phyloP scores from a whole-genome alignment of 768 basidiomycete species.

The Termitomyces sp. region DNA sequence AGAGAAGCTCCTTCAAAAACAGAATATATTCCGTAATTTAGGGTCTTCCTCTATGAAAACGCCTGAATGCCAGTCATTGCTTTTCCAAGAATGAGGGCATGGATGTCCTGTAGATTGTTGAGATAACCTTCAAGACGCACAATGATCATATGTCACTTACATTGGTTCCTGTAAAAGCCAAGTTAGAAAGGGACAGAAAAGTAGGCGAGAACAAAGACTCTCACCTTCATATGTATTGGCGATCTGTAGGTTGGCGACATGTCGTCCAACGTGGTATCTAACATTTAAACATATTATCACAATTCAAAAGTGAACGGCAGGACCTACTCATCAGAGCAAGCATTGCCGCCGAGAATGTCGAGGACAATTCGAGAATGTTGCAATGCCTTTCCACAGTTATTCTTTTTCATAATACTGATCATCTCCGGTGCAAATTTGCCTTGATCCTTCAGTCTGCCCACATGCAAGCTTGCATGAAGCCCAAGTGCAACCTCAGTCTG shows the following conservation, averaged over 20 bases:
- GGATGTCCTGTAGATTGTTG: slow-evolving; percentile 62
- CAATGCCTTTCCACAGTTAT: slow-evolving; percentile 93
- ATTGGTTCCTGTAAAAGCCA: slow-evolving; percentile 47
- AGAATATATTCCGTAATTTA: not conserved
- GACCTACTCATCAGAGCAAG: slow-evolving; percentile 81
- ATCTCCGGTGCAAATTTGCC: slow-evolving; percentile 80
- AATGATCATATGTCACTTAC: slow-evolving; percentile 31
- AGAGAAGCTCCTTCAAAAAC: not conserved
- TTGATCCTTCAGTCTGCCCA: slow-evolving; percentile 84
- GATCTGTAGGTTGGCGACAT: slow-evolving; percentile 94
- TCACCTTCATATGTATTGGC: slow-evolving; percentile 92
- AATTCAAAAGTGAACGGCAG: not conserved
- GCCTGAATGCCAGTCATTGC: slow-evolving; percentile 89
- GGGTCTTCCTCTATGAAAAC: slow-evolving; percentile 54
- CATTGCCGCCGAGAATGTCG: slow-evolving; percentile 94
- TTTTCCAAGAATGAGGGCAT: slow-evolving; percentile 90
- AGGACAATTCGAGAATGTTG: slow-evolving; percentile 76
- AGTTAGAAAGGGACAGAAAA: not conserved
- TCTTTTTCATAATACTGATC: slow-evolving; percentile 92
- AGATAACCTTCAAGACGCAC: slow-evolving; percentile 12
- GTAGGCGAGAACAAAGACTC: slow-evolving; percentile 12
- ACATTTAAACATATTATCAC: not conserved
- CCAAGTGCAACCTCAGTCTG: slow-evolving; percentile 84
- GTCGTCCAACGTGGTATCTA: slow-evolving; percentile 92
- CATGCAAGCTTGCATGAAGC: slow-evolving; percentile 70